Percentiles rank a stretch among this genome's conserved stretches.
Evolutionary conservation across 2,329 filamentous ascomycete genomes (phyloP).

Genomic region (Grosmannia serpens): DNA sequence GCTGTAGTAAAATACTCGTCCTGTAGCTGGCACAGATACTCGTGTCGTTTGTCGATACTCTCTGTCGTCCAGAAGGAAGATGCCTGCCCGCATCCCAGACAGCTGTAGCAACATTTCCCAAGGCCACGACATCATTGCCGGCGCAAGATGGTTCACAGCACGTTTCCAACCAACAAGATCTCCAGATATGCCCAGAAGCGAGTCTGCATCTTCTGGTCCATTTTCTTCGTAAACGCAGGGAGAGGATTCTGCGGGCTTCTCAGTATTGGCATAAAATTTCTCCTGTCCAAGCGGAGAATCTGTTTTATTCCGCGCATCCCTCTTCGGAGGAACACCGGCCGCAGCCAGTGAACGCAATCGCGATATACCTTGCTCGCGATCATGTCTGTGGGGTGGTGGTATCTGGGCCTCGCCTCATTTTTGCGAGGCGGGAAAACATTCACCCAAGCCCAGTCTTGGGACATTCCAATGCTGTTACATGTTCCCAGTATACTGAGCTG

Average conservation of each 20-base stretch:
- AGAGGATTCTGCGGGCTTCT: background rate
- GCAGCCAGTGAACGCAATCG: slow-evolving; percentile 1
- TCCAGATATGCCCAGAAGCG: background rate
- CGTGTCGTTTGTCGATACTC: too few species aligned
- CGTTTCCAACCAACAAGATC: background rate
- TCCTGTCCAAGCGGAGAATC: background rate
- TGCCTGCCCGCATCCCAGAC: too few species aligned
- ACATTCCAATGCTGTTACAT: background rate
- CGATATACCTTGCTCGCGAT: slow-evolving; percentile 2
- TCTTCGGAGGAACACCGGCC: background rate
- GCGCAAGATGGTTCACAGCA: background rate
- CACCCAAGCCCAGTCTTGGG: slow-evolving; percentile 3
- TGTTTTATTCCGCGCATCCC: background rate
- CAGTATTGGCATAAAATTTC: background rate
- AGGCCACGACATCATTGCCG: too few species aligned
- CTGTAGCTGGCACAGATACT: too few species aligned
- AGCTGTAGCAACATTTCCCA: too few species aligned
- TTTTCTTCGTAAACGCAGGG: background rate
- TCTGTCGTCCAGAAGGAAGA: too few species aligned
- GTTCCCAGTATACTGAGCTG: background rate
- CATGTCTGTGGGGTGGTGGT: background rate
- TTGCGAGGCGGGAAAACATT: slow-evolving; percentile 1
- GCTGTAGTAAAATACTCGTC: too few species aligned
- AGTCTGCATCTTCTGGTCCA: background rate
- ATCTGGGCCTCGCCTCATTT: background rate